Conservation (phyloP, 768 basidiomycete genomes). For the Pleurotus pulmonarius region DNA sequence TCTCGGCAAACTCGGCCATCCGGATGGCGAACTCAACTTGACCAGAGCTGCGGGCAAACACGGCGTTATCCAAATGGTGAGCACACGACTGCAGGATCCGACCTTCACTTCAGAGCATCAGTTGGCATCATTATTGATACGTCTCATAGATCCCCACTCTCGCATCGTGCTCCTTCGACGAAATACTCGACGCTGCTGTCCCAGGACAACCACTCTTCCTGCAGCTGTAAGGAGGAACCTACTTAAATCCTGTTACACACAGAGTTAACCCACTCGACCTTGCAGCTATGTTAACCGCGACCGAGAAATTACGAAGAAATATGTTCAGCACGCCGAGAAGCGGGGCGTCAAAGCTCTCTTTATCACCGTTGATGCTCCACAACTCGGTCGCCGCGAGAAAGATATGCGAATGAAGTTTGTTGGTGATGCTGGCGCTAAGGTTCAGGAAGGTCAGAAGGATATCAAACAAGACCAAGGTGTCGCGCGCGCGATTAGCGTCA, state of each 20-base stretch:
- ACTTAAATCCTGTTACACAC: background rate
- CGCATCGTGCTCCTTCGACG: constrained; percentile 94
- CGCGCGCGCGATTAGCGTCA: constrained; percentile 86
- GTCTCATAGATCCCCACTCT: constrained; percentile 81
- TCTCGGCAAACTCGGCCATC: constrained; percentile 91
- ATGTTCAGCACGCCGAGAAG: constrained; percentile 87
- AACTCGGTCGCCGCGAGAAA: constrained; percentile 92
- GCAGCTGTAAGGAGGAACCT: constrained; percentile 56
- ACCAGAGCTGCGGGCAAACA: constrained; percentile 87
- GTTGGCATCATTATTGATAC: background rate
- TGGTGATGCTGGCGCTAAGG: constrained; percentile 59
- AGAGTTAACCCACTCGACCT: background rate
- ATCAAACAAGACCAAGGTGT: constrained; percentile 89
- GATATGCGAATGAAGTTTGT: constrained; percentile 98
- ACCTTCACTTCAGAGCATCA: no score
- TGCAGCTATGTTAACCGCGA: constrained; percentile 88
- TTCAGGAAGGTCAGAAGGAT: constrained; percentile 43
- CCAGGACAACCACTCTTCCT: constrained; percentile 82
- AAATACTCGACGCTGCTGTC: constrained; percentile 80
- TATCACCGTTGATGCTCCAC: constrained; percentile 97
- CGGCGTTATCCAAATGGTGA: constrained; percentile 48
- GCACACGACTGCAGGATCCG: background rate
- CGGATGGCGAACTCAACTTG: constrained; percentile 89
- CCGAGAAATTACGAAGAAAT: constrained; percentile 75
- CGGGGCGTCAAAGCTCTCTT: constrained; percentile 91